Evolutionary conservation across 164 flowering plant genomes (phyloP).

Genomic region (Houttuynia cordata): DNA sequence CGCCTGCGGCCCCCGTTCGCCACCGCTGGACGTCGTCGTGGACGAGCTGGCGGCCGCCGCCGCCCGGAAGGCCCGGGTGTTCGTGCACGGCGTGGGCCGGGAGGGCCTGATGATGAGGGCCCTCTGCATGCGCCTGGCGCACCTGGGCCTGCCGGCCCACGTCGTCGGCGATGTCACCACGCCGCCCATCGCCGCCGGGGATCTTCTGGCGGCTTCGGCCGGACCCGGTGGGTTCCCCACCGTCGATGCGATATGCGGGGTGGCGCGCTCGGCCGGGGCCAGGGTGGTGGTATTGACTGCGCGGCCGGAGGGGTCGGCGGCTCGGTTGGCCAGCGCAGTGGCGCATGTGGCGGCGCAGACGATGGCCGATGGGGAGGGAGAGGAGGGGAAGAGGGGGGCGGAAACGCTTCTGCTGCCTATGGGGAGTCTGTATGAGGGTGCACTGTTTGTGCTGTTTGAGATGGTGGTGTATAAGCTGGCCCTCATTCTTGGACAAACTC

Average conservation of each 20-base stretch:
- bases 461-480: slow-evolving; percentile 71
- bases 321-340: slow-evolving; percentile 32
- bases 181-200: slow-evolving; percentile 60
- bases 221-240: slow-evolving; percentile 94
- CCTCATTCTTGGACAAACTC: slow-evolving; percentile 43
- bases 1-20: slow-evolving; percentile 12
- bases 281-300: slow-evolving; percentile 65
- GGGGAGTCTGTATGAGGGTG: slow-evolving; percentile 92
- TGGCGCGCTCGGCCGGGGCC: slow-evolving; percentile 51
- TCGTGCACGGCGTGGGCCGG: slow-evolving; percentile 89
- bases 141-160: slow-evolving; percentile 75
- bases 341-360: slow-evolving; percentile 74
- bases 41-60: slow-evolving; percentile 34
- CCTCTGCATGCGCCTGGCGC: slow-evolving; percentile 76
- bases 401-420: slow-evolving; percentile 54
- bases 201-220: slow-evolving; percentile 84
- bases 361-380: slow-evolving; percentile 61
- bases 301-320: slow-evolving; percentile 52
- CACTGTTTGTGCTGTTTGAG: slow-evolving; percentile 89
- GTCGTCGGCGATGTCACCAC: slow-evolving; percentile 83
- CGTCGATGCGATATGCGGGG: slow-evolving; percentile 72
- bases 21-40: slow-evolving; percentile 38
- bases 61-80: slow-evolving; percentile 33
- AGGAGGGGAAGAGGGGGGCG: slow-evolving; percentile 1
- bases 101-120: slow-evolving; percentile 89